Percentiles rank a stretch among this genome's conserved stretches.
These are phyloP conservation scores for Stagonosporopsis chrysanthemi DNA, from an alignment of 2,329 filamentous ascomycete species.

Conservation along the genomic window DNA sequence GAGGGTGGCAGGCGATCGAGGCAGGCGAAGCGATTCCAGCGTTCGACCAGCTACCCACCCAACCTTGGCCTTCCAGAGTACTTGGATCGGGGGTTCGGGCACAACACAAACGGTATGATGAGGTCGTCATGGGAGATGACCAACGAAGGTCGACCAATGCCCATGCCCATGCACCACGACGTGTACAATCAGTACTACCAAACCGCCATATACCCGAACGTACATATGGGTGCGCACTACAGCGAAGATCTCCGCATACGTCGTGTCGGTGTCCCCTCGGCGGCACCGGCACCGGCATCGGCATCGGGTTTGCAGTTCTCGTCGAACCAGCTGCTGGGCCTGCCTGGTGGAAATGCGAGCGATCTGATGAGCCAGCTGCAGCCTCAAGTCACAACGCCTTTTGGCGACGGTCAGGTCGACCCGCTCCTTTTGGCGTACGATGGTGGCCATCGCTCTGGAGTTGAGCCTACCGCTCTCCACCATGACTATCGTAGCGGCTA, in stretches of 20 bases:
- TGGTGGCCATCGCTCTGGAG: slow-evolving; percentile 31
- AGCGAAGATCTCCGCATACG: slow-evolving; percentile 53
- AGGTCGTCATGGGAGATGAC: slow-evolving; percentile 60
- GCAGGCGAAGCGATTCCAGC: slow-evolving; percentile 35
- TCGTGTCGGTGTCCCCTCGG: slow-evolving; percentile 40
- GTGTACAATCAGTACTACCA: slow-evolving; percentile 61
- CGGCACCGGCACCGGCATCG: slow-evolving; percentile 28
- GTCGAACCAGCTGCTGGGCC: slow-evolving; percentile 45
- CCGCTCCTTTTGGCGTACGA: slow-evolving; percentile 53
- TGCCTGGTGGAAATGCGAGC: slow-evolving; percentile 50
- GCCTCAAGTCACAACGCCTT: slow-evolving; percentile 37
- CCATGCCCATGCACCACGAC: slow-evolving; percentile 51
- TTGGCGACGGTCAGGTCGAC: slow-evolving; percentile 50
- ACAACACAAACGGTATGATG: slow-evolving; percentile 46
- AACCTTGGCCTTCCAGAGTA: slow-evolving; percentile 35
- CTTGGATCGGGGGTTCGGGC: slow-evolving; percentile 38
- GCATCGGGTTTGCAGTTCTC: slow-evolving; percentile 39
- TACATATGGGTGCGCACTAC: slow-evolving; percentile 34
- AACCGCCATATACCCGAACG: slow-evolving; percentile 54
- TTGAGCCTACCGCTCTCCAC: slow-evolving; percentile 31
- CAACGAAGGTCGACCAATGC: slow-evolving; percentile 59
- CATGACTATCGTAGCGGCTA: slow-evolving; percentile 41
- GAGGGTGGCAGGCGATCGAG: slow-evolving; percentile 35
- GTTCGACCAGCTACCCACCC: slow-evolving; percentile 35
- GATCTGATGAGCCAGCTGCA: slow-evolving; percentile 48